Percentiles rank a stretch among this genome's conserved stretches.
Conservation (phyloP, 495 filamentous ascomycete genomes). For the Pseudomonodictys pantanalensis region DNA sequence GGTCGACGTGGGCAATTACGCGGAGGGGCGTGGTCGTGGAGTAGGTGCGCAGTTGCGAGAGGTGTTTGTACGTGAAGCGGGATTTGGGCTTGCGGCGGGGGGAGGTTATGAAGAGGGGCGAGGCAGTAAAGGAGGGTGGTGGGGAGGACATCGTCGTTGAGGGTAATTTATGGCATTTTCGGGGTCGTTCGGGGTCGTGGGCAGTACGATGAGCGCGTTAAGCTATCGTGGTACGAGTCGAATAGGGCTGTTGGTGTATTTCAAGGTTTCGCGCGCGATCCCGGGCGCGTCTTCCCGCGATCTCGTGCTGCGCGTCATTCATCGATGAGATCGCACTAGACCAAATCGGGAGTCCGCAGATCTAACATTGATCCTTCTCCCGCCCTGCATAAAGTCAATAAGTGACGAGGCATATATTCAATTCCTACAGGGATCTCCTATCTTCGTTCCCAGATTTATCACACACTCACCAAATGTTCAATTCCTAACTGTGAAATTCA, state of each 20-base stretch:
- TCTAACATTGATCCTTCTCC: neutral
- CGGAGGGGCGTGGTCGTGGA: conserved; percentile 73
- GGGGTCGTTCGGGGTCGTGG: neutral
- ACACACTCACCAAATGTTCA: neutral
- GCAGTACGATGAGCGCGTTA: neutral
- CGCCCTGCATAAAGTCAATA: neutral
- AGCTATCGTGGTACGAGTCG: neutral
- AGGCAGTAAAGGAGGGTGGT: conserved; percentile 37
- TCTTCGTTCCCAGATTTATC: neutral
- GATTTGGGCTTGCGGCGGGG: conserved; percentile 44
- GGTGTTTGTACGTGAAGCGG: conserved; percentile 78
- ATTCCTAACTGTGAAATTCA: neutral
- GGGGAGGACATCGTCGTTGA: conserved; percentile 36
- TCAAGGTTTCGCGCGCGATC: neutral
- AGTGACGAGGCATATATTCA: neutral
- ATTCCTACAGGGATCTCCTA: neutral
- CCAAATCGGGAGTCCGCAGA: neutral
- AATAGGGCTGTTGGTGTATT: neutral
- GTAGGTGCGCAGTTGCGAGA: conserved; percentile 69
- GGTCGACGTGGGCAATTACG: conserved; percentile 86
- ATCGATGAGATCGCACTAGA: neutral
- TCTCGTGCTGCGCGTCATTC: conserved; percentile 29
- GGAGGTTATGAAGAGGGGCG: conserved; percentile 23
- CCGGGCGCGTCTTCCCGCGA: conserved; percentile 18
- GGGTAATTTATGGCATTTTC: conserved; percentile 6